phyloP scores from a whole-genome alignment of 768 basidiomycete genomes.

The Hypsizygus marmoreus region DNA sequence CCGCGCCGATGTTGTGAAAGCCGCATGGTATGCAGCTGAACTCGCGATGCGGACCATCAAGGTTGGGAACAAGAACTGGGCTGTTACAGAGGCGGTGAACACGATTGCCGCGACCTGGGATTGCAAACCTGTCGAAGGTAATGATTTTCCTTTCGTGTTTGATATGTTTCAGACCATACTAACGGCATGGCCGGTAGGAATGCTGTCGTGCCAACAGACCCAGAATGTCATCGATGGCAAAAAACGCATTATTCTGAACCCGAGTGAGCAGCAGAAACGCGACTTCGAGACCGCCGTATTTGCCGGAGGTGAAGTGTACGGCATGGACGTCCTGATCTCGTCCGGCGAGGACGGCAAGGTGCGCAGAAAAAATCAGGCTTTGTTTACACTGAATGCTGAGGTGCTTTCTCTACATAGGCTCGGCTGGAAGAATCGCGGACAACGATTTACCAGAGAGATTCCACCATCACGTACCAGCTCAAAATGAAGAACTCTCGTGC shows the following conservation, averaged over 20 bases:
- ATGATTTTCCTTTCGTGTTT: constrained; percentile 25
- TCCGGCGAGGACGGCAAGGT: constrained; percentile 93
- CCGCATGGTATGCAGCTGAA: constrained; percentile 93
- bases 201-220: constrained; percentile 94
- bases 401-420: constrained; percentile 57
- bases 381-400: no score
- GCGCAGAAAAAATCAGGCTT: constrained; percentile 16
- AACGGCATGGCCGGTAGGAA: constrained; percentile 60
- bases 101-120: constrained; percentile 72
- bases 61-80: constrained; percentile 94
- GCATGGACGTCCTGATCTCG: constrained; percentile 88
- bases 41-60: constrained; percentile 89
- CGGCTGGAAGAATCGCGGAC: constrained; percentile 88
- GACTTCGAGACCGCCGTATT: constrained; percentile 87
- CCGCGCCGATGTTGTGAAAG: constrained; percentile 89
- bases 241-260: constrained; percentile 93
- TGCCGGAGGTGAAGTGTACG: constrained; percentile 93
- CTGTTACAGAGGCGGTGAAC: constrained; percentile 83
- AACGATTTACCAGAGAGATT: constrained; percentile 90
- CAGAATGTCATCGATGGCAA: constrained; percentile 95
- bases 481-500: constrained; percentile 97
- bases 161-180: no score
- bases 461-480: constrained; percentile 86
- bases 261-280: constrained; percentile 77
- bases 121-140: constrained; percentile 95